Conservation (phyloP, 2,329 filamentous ascomycete genomes). For the Paraphoma chrysanthemicola region DNA sequence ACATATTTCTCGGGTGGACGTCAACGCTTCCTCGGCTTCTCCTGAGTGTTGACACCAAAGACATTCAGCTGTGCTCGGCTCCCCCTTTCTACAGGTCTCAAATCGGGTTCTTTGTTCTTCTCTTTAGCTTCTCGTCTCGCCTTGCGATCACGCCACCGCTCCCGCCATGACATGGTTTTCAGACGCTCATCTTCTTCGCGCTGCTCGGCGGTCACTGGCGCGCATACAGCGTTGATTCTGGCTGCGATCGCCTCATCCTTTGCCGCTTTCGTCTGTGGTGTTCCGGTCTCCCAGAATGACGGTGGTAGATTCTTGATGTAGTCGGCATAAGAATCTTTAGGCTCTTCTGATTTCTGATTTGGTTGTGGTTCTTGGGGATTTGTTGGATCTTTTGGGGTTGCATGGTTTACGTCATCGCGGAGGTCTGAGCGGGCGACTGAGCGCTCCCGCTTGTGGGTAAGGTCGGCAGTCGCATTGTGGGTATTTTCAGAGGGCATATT, state of each 20-base stretch:
- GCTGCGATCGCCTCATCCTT: slow-evolving; percentile 17
- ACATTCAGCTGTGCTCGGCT: slow-evolving; percentile 21
- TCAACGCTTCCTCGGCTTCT: slow-evolving; percentile 19
- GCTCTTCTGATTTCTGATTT: slow-evolving; percentile 13
- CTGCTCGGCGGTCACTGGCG: slow-evolving; percentile 19
- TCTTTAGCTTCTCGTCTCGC: slow-evolving; percentile 16
- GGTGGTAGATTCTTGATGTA: slow-evolving; percentile 25
- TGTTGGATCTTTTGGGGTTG: slow-evolving; percentile 20
- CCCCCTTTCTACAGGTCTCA: slow-evolving; percentile 21
- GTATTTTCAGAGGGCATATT: slow-evolving; percentile 17
- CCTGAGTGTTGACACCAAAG: slow-evolving; percentile 18
- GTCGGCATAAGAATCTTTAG: slow-evolving; percentile 23
- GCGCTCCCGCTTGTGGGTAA: slow-evolving; percentile 15
- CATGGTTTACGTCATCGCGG: slow-evolving; percentile 13
- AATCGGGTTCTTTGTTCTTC: slow-evolving; percentile 17
- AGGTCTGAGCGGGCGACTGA: slow-evolving; percentile 13
- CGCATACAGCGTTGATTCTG: slow-evolving; percentile 22
- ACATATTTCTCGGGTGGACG: slow-evolving; percentile 14
- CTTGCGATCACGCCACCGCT: slow-evolving; percentile 23
- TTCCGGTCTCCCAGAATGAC: slow-evolving; percentile 22
- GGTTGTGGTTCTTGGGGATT: slow-evolving; percentile 14
- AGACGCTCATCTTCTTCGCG: slow-evolving; percentile 22
- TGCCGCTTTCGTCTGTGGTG: slow-evolving; percentile 12
- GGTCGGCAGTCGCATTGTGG: slow-evolving; percentile 16
- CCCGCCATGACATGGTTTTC: slow-evolving; percentile 19